Evolutionary conservation across 2,329 filamentous ascomycete species (phyloP), one percentile per base, ranked within the genome.

Genomic region (Colletotrichum navitas): DNA sequence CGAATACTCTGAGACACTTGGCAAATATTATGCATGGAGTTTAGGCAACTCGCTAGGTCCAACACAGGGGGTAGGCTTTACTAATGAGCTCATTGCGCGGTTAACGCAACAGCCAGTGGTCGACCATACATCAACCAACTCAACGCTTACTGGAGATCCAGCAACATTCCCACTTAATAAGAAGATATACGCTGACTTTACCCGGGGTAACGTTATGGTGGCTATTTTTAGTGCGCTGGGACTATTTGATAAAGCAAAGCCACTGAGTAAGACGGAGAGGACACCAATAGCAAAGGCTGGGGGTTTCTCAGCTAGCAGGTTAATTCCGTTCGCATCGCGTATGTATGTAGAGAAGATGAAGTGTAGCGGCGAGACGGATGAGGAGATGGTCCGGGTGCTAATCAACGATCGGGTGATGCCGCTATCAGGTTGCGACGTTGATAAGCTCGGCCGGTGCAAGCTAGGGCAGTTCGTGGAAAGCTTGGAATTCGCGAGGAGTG

Each of bases 301-400:
- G 45, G 93, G 94, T 2, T 97, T 90, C 79, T 91, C 92, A 12
- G 89, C 93, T 0, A 87, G 91, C 16, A 95, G 93, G 91, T 89
- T 89, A 0, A 93, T 97, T n/a, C 93, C 95, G 0, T 97, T 98
- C 81, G 93, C 88, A 0, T 91, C 89, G n/a, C 86, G 94, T 63
- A 88, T 94, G 80, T 97, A 97, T 79, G 89, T 98, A 43, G 95
- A 98, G 86, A 96, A 95, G 86, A 91, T 97, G 88, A 81, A 81
- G 51, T 98, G 95, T 79, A 78, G 78, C 2, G 83, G 73, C 16
- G n/a, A n/a, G n/a, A 66, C 69, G 75, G 75, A 66, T 12, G 79
- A 82, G n/a, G 92, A 96, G 79, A 84, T 92, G 63, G 93, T 98
- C 12, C 87, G 95, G 45, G 86, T 97, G 5, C 82, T 98, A 71